Percentiles rank a stretch among this genome's conserved stretches.
Conservation (phyloP, 2,329 filamentous ascomycete genomes). For the Beauveria medogensis region DNA sequence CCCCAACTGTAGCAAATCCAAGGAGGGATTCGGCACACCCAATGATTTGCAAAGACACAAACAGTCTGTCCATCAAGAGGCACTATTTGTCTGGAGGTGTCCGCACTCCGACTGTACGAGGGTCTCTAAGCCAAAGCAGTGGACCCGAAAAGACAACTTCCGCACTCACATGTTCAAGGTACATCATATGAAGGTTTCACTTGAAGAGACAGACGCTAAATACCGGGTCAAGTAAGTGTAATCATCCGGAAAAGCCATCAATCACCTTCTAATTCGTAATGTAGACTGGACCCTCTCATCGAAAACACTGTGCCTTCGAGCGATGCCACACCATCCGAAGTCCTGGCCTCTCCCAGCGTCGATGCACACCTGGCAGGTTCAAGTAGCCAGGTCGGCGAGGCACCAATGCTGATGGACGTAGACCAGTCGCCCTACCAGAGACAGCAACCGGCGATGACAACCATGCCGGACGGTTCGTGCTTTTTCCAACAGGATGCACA, state of each 20-base stretch:
- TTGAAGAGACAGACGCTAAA: neutral
- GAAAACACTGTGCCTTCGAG: neutral
- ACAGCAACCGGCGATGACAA: neutral
- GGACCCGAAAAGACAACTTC: slow-evolving; percentile 83
- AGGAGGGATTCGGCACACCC: slow-evolving; percentile 63
- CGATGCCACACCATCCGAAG: neutral
- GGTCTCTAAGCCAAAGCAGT: slow-evolving; percentile 47
- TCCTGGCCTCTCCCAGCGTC: neutral
- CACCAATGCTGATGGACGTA: neutral
- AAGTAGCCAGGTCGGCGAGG: neutral
- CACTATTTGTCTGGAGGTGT: slow-evolving; percentile 18
- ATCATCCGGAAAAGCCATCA: no score
- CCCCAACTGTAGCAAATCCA: slow-evolving; percentile 39
- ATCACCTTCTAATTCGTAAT: neutral
- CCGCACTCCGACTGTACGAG: slow-evolving; percentile 16
- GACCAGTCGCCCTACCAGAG: neutral
- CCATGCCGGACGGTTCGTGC: neutral
- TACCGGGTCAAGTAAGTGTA: neutral
- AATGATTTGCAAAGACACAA: slow-evolving; percentile 80
- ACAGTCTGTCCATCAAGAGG: slow-evolving; percentile 58
- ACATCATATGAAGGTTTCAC: slow-evolving; percentile 36
- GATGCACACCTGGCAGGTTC: neutral
- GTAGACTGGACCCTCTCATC: neutral
- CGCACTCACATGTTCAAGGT: slow-evolving; percentile 66
- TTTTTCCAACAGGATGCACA: neutral